A percentile compares a stretch with the other conserved stretches of the same genome.
Evolutionary conservation across 2,329 filamentous ascomycete genomes (phyloP).

Genomic region (Ilyonectria mors-panacis): DNA sequence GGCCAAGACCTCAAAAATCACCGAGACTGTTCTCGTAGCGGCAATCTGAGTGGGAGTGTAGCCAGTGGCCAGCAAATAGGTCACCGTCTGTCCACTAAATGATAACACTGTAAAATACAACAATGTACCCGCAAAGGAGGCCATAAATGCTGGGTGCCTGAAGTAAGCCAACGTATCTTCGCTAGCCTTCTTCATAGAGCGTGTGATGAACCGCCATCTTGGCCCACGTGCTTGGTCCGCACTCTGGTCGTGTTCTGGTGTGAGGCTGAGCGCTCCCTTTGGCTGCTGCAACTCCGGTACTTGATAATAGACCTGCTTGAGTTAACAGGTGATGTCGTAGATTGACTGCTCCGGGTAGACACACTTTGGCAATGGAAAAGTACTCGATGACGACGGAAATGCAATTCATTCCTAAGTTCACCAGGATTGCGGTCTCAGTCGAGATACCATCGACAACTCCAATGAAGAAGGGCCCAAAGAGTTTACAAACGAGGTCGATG

Average conservation of each 20-base stretch:
- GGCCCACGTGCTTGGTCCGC: conserved; percentile 1
- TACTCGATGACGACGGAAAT: conserved; percentile 67
- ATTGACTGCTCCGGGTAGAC: background rate
- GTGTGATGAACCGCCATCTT: conserved; percentile 13
- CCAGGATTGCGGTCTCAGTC: conserved; percentile 63
- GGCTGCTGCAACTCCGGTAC: conserved; percentile 46
- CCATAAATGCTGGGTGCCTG: conserved; percentile 69
- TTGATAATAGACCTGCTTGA: conserved; percentile 44
- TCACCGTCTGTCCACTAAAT: conserved; percentile 75
- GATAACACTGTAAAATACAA: conserved; percentile 75
- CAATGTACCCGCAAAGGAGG: conserved; percentile 71
- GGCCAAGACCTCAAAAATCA: conserved; percentile 70
- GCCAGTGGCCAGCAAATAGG: conserved; percentile 71
- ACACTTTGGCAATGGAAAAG: conserved; percentile 59
- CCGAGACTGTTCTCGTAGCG: conserved; percentile 66
- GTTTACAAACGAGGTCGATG: conserved; percentile 73
- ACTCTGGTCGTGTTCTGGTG: background rate
- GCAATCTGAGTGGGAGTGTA: conserved; percentile 68
- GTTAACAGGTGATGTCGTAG: conserved; percentile 11
- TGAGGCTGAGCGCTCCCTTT: conserved; percentile 35
- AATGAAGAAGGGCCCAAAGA: conserved; percentile 70
- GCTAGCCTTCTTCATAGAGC: conserved; percentile 28
- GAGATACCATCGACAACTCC: conserved; percentile 66
- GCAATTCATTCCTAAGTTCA: conserved; percentile 65
- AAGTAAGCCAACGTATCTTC: conserved; percentile 60